Conservation (phyloP, 352 stramenopile species). For the Globisporangium carolinianum region DNA sequence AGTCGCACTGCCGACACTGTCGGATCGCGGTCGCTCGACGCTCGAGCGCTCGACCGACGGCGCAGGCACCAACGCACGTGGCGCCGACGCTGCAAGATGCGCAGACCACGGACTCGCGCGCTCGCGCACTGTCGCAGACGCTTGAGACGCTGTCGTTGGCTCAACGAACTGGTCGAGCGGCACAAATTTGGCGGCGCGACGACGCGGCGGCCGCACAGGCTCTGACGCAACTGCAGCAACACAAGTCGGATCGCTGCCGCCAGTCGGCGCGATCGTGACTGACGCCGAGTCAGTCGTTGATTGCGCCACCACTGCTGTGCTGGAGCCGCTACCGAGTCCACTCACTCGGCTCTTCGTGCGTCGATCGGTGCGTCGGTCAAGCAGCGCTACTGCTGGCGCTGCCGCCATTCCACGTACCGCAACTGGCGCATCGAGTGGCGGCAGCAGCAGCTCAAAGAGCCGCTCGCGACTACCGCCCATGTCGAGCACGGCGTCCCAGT, state of each 20-base stretch:
- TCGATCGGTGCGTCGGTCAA: no score
- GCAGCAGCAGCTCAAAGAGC: conserved; percentile 60
- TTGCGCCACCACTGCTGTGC: no score
- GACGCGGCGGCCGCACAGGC: not conserved
- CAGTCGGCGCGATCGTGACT: no score
- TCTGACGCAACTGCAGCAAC: no score
- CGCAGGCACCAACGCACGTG: no score
- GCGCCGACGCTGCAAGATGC: not conserved
- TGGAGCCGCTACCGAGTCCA: no score
- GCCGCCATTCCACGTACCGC: not conserved
- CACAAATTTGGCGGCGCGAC: conserved; percentile 48
- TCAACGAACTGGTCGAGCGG: conserved; percentile 40
- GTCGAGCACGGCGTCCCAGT: conserved; percentile 72
- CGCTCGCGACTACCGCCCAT: conserved; percentile 45
- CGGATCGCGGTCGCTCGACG: no score
- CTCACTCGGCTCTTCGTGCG: no score
- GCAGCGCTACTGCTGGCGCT: not conserved
- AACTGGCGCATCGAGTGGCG: conserved; percentile 11
- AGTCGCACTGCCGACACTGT: conserved; percentile 6
- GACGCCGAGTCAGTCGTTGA: no score
- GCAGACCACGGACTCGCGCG: conserved; percentile 15
- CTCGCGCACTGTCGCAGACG: not conserved
- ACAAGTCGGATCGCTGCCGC: no score
- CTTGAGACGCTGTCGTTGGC: conserved; percentile 1
- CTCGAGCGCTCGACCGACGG: no score